Percentiles rank a stretch among this genome's conserved stretches.
These are phyloP conservation scores for Diaporthe longicolla DNA, from an alignment of 2,329 filamentous ascomycete genomes.

Conservation along the genomic window DNA sequence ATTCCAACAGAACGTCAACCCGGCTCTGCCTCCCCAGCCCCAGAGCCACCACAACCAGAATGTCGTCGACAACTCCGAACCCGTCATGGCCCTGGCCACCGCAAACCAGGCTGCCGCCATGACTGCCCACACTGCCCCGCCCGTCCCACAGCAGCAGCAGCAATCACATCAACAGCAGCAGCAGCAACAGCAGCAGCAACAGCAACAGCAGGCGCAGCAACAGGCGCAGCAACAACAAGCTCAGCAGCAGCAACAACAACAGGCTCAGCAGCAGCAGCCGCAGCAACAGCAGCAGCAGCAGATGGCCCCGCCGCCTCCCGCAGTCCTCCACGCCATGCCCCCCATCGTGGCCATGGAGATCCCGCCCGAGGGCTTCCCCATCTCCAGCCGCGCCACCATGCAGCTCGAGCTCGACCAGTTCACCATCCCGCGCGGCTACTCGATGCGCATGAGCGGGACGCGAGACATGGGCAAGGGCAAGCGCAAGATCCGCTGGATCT, in stretches of 20 bases:
- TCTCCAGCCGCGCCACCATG: conserved; percentile 52
- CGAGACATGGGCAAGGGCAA: conserved; percentile 52
- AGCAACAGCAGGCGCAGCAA: conserved; percentile 13
- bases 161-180: conserved; percentile 31
- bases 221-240: conserved; percentile 31
- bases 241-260: conserved; percentile 35
- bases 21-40: conserved; percentile 25
- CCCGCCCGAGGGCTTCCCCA: conserved; percentile 52
- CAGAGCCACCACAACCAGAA: conserved; percentile 37
- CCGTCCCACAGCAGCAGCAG: conserved; percentile 34
- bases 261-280: conserved; percentile 30
- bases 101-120: conserved; percentile 40
- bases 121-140: conserved; percentile 35
- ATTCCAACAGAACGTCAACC: conserved; percentile 32
- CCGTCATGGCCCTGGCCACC: conserved; percentile 42
- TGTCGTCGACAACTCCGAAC: conserved; percentile 41
- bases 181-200: conserved; percentile 6
- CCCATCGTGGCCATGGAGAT: conserved; percentile 46
- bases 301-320: conserved; percentile 28
- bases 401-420: conserved; percentile 55
- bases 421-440: conserved; percentile 55
- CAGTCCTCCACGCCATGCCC: conserved; percentile 36
- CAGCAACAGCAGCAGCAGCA: conserved; percentile 34
- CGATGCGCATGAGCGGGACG: conserved; percentile 56
- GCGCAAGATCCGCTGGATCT: conserved; percentile 56